A percentile compares a stretch with the other conserved stretches of the same genome.
Evolutionary conservation across 352 stramenopile genomes (phyloP).

Genomic region (Phytophthora sojae): DNA sequence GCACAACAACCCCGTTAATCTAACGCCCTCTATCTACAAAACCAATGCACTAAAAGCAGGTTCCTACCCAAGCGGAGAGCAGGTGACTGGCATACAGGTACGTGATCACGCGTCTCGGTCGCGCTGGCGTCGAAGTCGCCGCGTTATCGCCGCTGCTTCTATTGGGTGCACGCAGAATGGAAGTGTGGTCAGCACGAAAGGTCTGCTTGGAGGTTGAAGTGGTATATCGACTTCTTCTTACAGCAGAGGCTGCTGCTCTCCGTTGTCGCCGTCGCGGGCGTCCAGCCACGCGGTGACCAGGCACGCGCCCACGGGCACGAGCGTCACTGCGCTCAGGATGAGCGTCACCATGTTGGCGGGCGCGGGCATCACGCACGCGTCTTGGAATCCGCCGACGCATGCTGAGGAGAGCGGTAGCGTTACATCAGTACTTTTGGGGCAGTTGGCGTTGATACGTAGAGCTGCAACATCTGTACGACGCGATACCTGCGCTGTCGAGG

Average conservation of each 20-base stretch:
- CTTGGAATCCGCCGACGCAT: conserved; percentile 44
- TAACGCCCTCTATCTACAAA: not conserved
- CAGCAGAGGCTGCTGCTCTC: conserved; percentile 45
- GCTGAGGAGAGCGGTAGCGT: conserved; percentile 17
- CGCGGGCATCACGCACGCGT: conserved; percentile 47
- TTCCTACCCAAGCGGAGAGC: conserved; percentile 73
- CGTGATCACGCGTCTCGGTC: conserved; percentile 51
- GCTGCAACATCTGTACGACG: not conserved
- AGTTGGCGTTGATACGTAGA: not conserved
- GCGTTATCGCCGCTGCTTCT: not conserved
- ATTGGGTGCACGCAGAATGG: not conserved
- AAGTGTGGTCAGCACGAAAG: conserved; percentile 4
- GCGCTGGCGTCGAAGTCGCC: conserved; percentile 12
- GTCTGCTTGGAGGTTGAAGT: not conserved
- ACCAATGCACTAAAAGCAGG: not conserved
- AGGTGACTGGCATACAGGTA: conserved; percentile 84
- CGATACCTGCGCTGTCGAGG: conserved; percentile 44
- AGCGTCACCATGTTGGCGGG: conserved; percentile 65
- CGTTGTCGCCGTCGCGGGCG: conserved; percentile 9
- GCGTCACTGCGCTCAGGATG: conserved; percentile 60
- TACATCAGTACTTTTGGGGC: not conserved
- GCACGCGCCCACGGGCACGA: conserved; percentile 51
- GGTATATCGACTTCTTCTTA: conserved; percentile 15
- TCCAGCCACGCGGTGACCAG: conserved; percentile 52
- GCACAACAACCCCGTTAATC: not conserved